Conservation (phyloP, 2,329 filamentous ascomycete species). For the Cordyceps farinosa region DNA sequence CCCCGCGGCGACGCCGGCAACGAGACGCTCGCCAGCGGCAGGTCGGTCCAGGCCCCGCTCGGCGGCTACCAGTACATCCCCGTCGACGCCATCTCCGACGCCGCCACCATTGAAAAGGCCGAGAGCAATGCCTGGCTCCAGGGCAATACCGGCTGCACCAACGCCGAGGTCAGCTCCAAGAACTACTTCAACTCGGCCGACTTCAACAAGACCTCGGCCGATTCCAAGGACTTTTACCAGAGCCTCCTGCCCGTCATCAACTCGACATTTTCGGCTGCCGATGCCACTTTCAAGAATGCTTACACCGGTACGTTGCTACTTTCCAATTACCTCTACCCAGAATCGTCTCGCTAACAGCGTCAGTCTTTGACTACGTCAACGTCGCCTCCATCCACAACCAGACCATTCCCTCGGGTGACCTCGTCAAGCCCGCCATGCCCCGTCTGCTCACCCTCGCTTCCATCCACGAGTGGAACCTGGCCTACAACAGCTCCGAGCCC, state of each 20-base stretch:
- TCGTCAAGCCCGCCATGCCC: slow-evolving; percentile 55
- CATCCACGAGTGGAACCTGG: slow-evolving; percentile 75
- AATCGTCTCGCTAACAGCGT: slow-evolving; percentile 17
- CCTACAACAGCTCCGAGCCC: slow-evolving; percentile 72
- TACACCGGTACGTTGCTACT: slow-evolving; percentile 51
- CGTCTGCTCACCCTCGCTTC: slow-evolving; percentile 73
- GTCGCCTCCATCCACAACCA: slow-evolving; percentile 58
- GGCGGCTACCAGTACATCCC: slow-evolving; percentile 83
- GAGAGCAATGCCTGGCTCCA: slow-evolving; percentile 59
- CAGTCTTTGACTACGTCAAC: slow-evolving; percentile 59
- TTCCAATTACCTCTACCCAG: background rate
- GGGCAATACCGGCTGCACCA: slow-evolving; percentile 54
- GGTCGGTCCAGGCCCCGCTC: slow-evolving; percentile 62
- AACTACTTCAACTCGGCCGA: slow-evolving; percentile 48
- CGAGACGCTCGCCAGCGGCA: slow-evolving; percentile 69
- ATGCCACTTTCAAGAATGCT: slow-evolving; percentile 55
- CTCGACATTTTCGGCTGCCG: slow-evolving; percentile 43
- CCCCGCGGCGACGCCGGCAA: slow-evolving; percentile 53
- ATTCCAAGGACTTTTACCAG: slow-evolving; percentile 59
- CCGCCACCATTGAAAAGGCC: slow-evolving; percentile 50
- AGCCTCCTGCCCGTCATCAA: slow-evolving; percentile 53
- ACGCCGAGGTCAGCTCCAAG: slow-evolving; percentile 52
- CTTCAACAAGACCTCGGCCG: slow-evolving; percentile 41
- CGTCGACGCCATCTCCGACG: slow-evolving; percentile 57
- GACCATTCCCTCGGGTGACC: slow-evolving; percentile 42